phyloP scores from a whole-genome alignment of 495 filamentous ascomycete genomes.

The Cryomyces minteri region DNA sequence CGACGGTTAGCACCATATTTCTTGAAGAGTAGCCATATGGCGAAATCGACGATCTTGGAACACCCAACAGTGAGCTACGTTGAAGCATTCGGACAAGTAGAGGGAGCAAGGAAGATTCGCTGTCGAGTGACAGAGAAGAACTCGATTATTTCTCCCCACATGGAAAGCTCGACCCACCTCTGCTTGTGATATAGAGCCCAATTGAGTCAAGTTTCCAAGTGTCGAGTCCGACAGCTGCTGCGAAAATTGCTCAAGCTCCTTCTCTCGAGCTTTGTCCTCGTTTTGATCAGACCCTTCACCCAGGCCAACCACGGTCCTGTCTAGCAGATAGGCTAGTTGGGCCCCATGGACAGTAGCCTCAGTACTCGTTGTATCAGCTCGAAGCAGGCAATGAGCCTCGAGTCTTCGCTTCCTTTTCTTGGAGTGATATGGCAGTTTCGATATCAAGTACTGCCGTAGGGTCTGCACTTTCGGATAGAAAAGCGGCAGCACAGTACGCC shows the following conservation, averaged over 20 bases:
- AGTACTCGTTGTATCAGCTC: constrained; percentile 27
- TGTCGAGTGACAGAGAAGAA: not conserved
- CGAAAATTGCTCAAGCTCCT: constrained; percentile 48
- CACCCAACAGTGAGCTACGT: constrained; percentile 8
- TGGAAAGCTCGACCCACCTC: constrained; percentile 30
- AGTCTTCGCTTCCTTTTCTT: constrained; percentile 33
- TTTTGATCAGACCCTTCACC: constrained; percentile 16
- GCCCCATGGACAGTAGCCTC: constrained; percentile 16
- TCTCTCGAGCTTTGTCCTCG: constrained; percentile 24
- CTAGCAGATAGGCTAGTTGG: constrained; percentile 37
- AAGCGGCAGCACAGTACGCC: constrained; percentile 51
- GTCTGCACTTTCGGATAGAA: constrained; percentile 55
- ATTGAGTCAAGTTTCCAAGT: constrained; percentile 20
- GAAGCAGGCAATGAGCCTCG: constrained; percentile 13
- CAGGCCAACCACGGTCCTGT: constrained; percentile 47
- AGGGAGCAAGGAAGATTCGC: constrained; percentile 1
- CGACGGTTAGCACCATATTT: constrained; percentile 24
- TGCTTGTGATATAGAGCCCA: constrained; percentile 29
- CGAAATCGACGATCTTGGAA: constrained; percentile 64
- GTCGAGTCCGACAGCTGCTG: constrained; percentile 35
- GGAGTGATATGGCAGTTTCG: constrained; percentile 30
- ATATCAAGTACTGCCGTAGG: constrained; percentile 52
- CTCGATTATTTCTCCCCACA: too few relatives aligned
- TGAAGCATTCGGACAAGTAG: not conserved
- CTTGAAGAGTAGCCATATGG: constrained; percentile 59